Conservation (phyloP, 768 basidiomycete genomes). For the Collybiopsis confluens region DNA sequence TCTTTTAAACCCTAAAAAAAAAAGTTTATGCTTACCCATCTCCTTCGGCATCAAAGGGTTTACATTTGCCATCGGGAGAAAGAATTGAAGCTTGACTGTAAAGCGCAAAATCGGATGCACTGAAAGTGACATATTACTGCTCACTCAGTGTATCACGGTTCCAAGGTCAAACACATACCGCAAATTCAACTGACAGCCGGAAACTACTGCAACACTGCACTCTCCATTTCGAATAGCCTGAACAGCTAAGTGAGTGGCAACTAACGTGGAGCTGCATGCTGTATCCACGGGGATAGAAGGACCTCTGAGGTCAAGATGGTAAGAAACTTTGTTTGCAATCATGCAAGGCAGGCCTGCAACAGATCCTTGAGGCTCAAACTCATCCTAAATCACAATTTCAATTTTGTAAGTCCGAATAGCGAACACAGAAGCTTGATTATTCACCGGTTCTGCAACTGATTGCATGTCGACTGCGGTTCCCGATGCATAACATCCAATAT, state of each 20-base stretch:
- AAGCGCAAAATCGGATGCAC: slow-evolving; percentile 28
- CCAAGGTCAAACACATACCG: slow-evolving; percentile 21
- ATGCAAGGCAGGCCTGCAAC: slow-evolving; percentile 29
- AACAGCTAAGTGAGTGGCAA: slow-evolving; percentile 44
- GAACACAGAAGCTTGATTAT: neutral
- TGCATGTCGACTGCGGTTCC: slow-evolving; percentile 17
- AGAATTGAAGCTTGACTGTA: slow-evolving; percentile 36
- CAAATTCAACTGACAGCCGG: slow-evolving; percentile 38
- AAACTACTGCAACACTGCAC: slow-evolving; percentile 44
- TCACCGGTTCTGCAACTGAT: slow-evolving; percentile 13
- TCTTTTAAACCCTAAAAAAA: neutral
- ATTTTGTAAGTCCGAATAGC: slow-evolving; percentile 28
- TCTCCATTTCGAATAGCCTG: slow-evolving; percentile 40
- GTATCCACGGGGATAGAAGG: slow-evolving; percentile 49
- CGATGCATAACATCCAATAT: slow-evolving; percentile 33
- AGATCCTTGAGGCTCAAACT: slow-evolving; percentile 26
- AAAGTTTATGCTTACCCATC: slow-evolving; percentile 43
- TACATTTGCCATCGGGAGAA: slow-evolving; percentile 36
- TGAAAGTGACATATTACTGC: slow-evolving; percentile 11
- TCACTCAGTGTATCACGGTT: neutral
- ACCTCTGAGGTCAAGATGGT: slow-evolving; percentile 36
- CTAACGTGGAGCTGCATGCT: slow-evolving; percentile 45
- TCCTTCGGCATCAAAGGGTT: slow-evolving; percentile 39
- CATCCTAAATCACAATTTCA: slow-evolving; percentile 33
- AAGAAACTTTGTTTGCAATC: slow-evolving; percentile 38